Evolutionary conservation across 2,329 filamentous ascomycete species (phyloP).

Genomic region (Fusarium phyllophilum): DNA sequence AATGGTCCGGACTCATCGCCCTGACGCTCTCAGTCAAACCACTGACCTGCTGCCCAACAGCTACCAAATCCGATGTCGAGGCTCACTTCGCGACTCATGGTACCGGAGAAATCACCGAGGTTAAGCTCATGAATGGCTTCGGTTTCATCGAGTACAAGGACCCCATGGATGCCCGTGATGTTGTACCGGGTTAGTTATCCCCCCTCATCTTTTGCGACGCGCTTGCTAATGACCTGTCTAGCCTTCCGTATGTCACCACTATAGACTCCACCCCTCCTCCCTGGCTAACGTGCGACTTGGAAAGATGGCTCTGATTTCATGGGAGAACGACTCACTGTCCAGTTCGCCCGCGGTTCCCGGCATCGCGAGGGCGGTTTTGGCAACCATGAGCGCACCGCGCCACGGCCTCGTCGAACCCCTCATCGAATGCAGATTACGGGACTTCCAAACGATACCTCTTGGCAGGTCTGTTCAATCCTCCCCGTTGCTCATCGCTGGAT

Average conservation of each 20-base stretch:
- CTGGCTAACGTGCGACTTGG: slow-evolving; percentile 40
- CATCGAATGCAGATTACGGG: slow-evolving; percentile 98
- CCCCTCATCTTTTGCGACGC: slow-evolving; percentile 21
- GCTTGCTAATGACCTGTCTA: slow-evolving; percentile 47
- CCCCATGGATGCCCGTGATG: slow-evolving; percentile 96
- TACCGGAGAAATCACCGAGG: slow-evolving; percentile 96
- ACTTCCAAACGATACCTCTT: slow-evolving; percentile 98
- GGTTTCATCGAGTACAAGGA: slow-evolving; percentile 99
- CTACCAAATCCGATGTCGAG: slow-evolving; percentile 97
- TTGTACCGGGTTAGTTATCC: slow-evolving; percentile 85
- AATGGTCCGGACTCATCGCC: slow-evolving; percentile 72
- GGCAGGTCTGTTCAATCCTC: slow-evolving; percentile 92
- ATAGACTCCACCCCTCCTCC: slow-evolving; percentile 25
- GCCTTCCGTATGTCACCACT: slow-evolving; percentile 68
- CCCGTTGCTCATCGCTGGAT: slow-evolving; percentile 65
- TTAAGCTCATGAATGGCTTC: slow-evolving; percentile 99
- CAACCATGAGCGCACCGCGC: slow-evolving; percentile 66
- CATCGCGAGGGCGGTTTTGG: slow-evolving; percentile 62
- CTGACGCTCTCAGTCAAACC: slow-evolving; percentile 45
- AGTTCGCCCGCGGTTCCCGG: slow-evolving; percentile 91
- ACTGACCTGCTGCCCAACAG: slow-evolving; percentile 68
- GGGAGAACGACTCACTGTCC: slow-evolving; percentile 95
- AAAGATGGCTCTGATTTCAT: slow-evolving; percentile 97
- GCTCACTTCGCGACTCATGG: slow-evolving; percentile 95
- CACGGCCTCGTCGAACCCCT: slow-evolving; percentile 90